A percentile compares a stretch with the other conserved stretches of the same genome.
These are phyloP conservation scores for Adansonia madagascariensis DNA, from an alignment of 441 rosid genomes.

Conservation along the genomic window DNA sequence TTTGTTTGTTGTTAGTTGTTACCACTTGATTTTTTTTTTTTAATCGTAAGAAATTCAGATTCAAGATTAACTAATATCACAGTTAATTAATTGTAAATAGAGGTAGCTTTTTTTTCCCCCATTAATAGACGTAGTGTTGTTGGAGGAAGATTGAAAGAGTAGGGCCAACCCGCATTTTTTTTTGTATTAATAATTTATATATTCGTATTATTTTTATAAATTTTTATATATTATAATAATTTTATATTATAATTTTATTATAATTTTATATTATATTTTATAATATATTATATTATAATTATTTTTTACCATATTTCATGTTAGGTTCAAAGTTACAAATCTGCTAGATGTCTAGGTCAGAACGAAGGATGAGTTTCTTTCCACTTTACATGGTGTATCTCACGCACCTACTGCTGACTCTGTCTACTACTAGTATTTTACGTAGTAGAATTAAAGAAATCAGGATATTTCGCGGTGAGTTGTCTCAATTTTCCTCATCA, in stretches of 20 bases:
- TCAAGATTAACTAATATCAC: neutral
- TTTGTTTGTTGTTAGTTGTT: slow-evolving; percentile 27
- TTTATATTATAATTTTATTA: too few species aligned
- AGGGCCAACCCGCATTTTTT: slow-evolving; percentile 25
- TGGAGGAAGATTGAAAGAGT: neutral
- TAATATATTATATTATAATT: too few species aligned
- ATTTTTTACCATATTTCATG: too few species aligned
- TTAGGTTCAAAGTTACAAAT: too few species aligned
- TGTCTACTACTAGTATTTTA: too few species aligned
- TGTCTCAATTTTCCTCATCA: neutral
- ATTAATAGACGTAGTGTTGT: too few species aligned
- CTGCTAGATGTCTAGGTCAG: too few species aligned
- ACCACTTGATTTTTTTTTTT: neutral
- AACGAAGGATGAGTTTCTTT: slow-evolving; percentile 31
- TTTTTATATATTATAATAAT: too few species aligned
- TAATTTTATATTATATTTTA: too few species aligned
- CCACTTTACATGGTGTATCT: slow-evolving; percentile 19
- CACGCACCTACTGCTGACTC: neutral
- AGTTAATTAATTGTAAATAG: neutral
- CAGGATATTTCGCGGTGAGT: neutral
- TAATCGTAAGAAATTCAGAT: neutral
- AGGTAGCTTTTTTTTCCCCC: neutral
- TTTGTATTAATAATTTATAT: too few species aligned
- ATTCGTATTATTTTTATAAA: too few species aligned
- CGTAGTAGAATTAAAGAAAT: too few species aligned